phyloP scores from a whole-genome alignment of 306 rosid species.

The Vigna nakashimae region DNA sequence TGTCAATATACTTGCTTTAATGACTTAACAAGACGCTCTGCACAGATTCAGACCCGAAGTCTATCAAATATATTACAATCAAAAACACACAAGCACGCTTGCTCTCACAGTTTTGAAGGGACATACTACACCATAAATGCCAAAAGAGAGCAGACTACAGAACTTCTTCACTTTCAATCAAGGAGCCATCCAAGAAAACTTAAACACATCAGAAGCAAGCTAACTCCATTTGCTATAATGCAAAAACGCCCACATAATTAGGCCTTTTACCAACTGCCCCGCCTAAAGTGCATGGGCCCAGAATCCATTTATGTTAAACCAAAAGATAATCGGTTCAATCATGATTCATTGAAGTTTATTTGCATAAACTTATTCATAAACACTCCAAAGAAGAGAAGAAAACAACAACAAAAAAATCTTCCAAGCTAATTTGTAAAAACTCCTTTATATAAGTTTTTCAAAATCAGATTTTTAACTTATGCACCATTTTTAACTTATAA shows the following conservation, averaged over 20 bases:
- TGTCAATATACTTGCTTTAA: background rate
- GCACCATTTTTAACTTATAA: too few species aligned
- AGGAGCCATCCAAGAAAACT: background rate
- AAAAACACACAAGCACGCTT: background rate
- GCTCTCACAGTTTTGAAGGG: constrained; percentile 2
- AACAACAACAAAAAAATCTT: too few species aligned
- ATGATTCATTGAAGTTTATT: background rate
- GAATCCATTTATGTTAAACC: background rate
- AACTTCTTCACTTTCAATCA: constrained; percentile 19
- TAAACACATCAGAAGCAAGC: background rate
- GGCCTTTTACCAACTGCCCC: background rate
- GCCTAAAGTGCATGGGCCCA: background rate
- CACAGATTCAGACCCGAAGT: constrained; percentile 2
- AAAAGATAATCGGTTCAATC: background rate
- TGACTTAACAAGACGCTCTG: constrained; percentile 20
- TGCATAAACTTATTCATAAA: too few species aligned
- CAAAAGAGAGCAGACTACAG: background rate
- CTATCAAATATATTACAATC: background rate
- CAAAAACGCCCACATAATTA: background rate
- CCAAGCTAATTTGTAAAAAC: too few species aligned
- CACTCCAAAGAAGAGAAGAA: too few species aligned
- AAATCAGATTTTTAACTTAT: too few species aligned
- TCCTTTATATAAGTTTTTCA: too few species aligned
- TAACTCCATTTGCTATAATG: background rate
- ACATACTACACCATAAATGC: background rate